Evolutionary conservation across 140 eudicot species (phyloP), one percentile per base, ranked within the genome.

Genomic region (Anethum foeniculum): DNA sequence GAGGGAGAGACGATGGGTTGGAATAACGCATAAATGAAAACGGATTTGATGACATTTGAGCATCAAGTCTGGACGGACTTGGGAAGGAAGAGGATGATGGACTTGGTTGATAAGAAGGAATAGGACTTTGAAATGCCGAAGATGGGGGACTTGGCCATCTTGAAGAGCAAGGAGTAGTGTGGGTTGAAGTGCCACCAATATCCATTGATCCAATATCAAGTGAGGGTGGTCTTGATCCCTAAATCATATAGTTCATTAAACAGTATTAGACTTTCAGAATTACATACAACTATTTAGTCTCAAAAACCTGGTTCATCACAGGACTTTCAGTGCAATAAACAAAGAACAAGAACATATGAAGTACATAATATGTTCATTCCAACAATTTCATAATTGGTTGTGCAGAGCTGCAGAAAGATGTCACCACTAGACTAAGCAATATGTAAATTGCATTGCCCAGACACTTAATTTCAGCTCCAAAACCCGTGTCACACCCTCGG

Each of bases 201-300:
- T 90, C 78, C 28, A 75, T 75, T 25, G 78, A 44, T 43, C 60
- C 78, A n/a, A 75, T 75, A 75, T 75, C 97, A 76, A 89, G 82
- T 18, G 91, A 86, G 16, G 89, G 85, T 52, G 99, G 99, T 83
- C 84, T 89, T 85, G 91, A 90, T 85, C 99, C 99, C 99, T 95
- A 85, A 41, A 80, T 46, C 23, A 78, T 19, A 62, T 84, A 75
- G 30, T 71, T 77, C 36, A 83, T 69, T 58, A 81, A 85, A 81
- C 60, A 25, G 7, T 41, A 14, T 44, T 34, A 72, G 74, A 86
- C 44, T 21, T 46, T 25, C 4, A 47, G n/a, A 1, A 75, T 23
- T n/a, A n/a, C 32, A 7, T 23, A 15, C 68, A 58, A n/a, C 30
- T 7, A 7, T 8, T 8, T 7, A 9, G 15, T 58, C 68, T 23